These are phyloP conservation scores for Phyllosticta citribraziliensis DNA, from an alignment of 2,329 filamentous ascomycete species.

Conservation along the genomic window DNA sequence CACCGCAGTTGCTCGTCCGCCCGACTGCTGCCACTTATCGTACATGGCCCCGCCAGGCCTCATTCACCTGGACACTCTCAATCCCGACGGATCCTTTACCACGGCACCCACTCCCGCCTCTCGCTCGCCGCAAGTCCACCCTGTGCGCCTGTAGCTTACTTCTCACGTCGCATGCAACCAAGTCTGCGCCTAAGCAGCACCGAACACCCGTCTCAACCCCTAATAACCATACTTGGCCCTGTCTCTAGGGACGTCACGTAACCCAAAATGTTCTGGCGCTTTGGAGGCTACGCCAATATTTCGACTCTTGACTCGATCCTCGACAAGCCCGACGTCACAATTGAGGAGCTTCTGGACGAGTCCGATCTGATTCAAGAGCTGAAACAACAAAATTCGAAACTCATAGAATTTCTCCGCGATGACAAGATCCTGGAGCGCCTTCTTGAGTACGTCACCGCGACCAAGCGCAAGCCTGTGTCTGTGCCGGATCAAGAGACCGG, in stretches of 20 bases:
- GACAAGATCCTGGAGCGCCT: slow-evolving; percentile 75
- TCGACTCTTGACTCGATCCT: slow-evolving; percentile 94
- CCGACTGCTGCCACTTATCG: not conserved
- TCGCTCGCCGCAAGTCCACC: not conserved
- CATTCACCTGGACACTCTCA: not conserved
- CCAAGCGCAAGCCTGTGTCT: slow-evolving; percentile 41
- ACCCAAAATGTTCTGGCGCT: slow-evolving; percentile 95
- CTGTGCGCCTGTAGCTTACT: not conserved
- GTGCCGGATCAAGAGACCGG: slow-evolving; percentile 22
- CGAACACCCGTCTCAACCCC: not conserved
- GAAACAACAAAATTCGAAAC: slow-evolving; percentile 95
- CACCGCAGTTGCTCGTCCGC: not conserved
- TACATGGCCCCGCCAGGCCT: not conserved
- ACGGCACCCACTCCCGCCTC: not conserved
- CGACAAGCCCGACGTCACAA: slow-evolving; percentile 86
- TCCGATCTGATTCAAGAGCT: slow-evolving; percentile 94
- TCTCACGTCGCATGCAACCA: slow-evolving; percentile 5
- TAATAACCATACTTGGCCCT: slow-evolving; percentile 1
- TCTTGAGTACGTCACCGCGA: slow-evolving; percentile 83
- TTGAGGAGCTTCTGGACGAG: slow-evolving; percentile 94
- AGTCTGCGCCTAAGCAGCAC: not conserved
- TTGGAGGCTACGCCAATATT: slow-evolving; percentile 96
- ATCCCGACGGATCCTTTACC: not conserved
- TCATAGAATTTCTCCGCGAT: slow-evolving; percentile 90
- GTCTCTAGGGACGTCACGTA: not conserved